phyloP scores from a whole-genome alignment of 163 green algal species.

The Prototheca cutis region DNA sequence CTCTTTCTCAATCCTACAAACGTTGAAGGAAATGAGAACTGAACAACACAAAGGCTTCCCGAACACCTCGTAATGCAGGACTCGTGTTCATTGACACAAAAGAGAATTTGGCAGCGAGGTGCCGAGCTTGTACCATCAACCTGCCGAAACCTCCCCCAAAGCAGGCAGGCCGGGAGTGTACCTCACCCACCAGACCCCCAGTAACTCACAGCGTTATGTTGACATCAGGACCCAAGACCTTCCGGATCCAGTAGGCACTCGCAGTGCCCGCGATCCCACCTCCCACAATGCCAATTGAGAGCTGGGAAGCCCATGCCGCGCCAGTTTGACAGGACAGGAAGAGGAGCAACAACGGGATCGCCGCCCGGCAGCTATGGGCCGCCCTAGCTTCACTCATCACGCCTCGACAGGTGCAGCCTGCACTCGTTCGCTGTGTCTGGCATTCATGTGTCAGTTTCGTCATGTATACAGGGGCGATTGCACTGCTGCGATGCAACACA shows the following conservation, averaged over 20 bases:
- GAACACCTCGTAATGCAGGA: constrained; percentile 3
- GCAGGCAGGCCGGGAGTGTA: too few species aligned
- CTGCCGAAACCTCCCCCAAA: too few species aligned
- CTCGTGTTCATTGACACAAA: neutral
- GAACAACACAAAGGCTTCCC: too few species aligned
- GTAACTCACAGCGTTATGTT: constrained; percentile 9
- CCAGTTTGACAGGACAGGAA: neutral
- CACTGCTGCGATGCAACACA: too few species aligned
- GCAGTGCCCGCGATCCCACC: constrained; percentile 11
- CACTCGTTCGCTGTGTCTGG: neutral
- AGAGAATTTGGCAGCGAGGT: neutral
- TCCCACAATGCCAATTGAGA: constrained; percentile 11
- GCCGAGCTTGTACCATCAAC: too few species aligned
- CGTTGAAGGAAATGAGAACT: too few species aligned
- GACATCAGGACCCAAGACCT: neutral
- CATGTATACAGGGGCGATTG: neutral
- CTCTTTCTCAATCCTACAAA: too few species aligned
- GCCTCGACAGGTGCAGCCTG: too few species aligned
- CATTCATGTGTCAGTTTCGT: neutral
- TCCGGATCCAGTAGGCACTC: constrained; percentile 3
- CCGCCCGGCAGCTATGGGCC: too few species aligned
- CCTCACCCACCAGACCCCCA: neutral
- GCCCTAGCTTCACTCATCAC: too few species aligned
- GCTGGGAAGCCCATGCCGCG: neutral
- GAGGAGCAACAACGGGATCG: neutral